Evolutionary conservation across 345 rosid species (phyloP).

Genomic region (Aethionema arabicum): DNA sequence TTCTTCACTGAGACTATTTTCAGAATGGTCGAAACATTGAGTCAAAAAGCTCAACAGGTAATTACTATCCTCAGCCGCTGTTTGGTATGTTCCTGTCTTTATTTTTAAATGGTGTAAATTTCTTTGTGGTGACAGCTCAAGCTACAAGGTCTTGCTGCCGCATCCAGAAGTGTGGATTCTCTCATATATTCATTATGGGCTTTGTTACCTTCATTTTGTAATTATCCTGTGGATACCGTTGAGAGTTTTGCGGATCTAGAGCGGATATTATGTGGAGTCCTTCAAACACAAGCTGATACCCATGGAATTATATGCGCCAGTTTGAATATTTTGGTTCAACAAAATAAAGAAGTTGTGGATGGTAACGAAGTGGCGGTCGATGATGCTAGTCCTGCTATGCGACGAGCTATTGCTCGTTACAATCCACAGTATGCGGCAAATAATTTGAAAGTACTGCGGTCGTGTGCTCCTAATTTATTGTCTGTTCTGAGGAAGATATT

Average conservation of each 20-base stretch:
- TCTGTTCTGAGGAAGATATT: slow-evolving; percentile 60
- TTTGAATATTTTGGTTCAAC: slow-evolving; percentile 66
- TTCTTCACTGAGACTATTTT: slow-evolving; percentile 66
- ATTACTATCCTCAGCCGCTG: not conserved
- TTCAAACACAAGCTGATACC: slow-evolving; percentile 56
- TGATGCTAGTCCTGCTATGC: slow-evolving; percentile 48
- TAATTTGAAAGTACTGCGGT: slow-evolving; percentile 59
- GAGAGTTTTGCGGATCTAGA: slow-evolving; percentile 67
- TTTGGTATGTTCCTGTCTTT: slow-evolving; percentile 7
- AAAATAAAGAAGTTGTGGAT: slow-evolving; percentile 60
- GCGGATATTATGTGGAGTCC: slow-evolving; percentile 48
- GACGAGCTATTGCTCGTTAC: slow-evolving; percentile 54
- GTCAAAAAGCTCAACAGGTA: slow-evolving; percentile 68
- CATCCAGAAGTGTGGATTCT: slow-evolving; percentile 70
- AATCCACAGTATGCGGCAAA: slow-evolving; percentile 50
- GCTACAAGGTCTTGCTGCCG: slow-evolving; percentile 56
- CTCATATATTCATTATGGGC: slow-evolving; percentile 84
- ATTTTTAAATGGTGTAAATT: slow-evolving; percentile 4
- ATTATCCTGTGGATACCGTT: slow-evolving; percentile 74
- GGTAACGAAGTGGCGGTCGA: slow-evolving; percentile 38
- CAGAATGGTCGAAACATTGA: slow-evolving; percentile 49
- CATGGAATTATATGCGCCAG: slow-evolving; percentile 76
- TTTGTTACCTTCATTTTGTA: slow-evolving; percentile 89
- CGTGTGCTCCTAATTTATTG: slow-evolving; percentile 62
- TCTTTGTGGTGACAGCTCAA: slow-evolving; percentile 59